A percentile compares a stretch with the other conserved stretches of the same genome.
These are phyloP conservation scores for Cryptomeria japonica DNA, from an alignment of 75 land plant genomes.

Conservation along the genomic window DNA sequence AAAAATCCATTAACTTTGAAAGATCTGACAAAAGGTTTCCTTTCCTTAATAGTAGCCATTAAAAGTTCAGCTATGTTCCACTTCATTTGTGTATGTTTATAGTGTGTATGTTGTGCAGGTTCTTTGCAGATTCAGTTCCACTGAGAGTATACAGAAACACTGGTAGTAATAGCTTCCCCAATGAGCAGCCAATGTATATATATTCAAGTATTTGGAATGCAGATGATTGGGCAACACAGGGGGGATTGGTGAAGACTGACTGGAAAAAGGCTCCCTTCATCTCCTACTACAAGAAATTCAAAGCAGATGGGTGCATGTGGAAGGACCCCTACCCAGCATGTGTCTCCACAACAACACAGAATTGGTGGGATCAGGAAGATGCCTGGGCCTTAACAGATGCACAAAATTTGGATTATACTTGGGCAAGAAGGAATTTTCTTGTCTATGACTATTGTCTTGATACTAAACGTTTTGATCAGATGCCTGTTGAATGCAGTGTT, in stretches of 20 bases:
- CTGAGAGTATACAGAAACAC: slow-evolving; percentile 9
- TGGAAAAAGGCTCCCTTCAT: slow-evolving; percentile 82
- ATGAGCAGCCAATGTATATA: slow-evolving; percentile 78
- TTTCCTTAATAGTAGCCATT: background rate
- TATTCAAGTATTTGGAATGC: slow-evolving; percentile 91
- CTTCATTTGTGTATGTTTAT: background rate
- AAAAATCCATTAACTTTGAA: background rate
- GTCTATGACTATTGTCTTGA: slow-evolving; percentile 85
- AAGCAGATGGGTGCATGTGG: slow-evolving; percentile 74
- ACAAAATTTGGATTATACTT: slow-evolving; percentile 45
- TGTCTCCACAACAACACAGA: slow-evolving; percentile 56
- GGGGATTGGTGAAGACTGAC: slow-evolving; percentile 77
- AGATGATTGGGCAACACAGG: slow-evolving; percentile 82
- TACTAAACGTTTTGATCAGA: slow-evolving; percentile 34
- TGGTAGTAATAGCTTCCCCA: slow-evolving; percentile 37
- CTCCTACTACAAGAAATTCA: slow-evolving; percentile 73
- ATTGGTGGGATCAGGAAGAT: slow-evolving; percentile 78
- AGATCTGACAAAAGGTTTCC: background rate
- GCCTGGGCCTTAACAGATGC: slow-evolving; percentile 55
- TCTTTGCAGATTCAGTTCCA: slow-evolving; percentile 7
- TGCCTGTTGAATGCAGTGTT: slow-evolving; percentile 60
- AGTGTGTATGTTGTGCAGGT: background rate
- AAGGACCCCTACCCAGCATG: slow-evolving; percentile 64
- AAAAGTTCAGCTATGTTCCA: background rate
- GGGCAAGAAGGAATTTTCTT: slow-evolving; percentile 66